A percentile compares a stretch with the other conserved stretches of the same genome.
Conservation (phyloP, 768 basidiomycete species). For the Strobilomyces confusus region DNA sequence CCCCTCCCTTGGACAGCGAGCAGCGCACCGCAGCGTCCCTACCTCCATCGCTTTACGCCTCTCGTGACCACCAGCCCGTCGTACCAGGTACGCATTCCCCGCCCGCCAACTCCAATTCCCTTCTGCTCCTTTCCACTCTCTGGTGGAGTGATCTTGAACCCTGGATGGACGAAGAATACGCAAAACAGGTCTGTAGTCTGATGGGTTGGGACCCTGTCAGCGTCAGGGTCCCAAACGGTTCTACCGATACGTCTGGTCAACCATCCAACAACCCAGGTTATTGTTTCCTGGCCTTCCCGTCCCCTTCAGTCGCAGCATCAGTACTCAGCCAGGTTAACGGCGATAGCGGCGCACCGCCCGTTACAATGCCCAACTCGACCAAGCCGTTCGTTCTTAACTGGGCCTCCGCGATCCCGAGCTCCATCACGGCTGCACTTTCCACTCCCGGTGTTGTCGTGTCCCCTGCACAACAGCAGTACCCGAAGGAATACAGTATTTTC, state of each 20-base stretch:
- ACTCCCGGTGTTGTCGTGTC: constrained; percentile 27
- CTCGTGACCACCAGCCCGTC: constrained; percentile 16
- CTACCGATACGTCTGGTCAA: constrained; percentile 55
- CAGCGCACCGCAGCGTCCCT: constrained; percentile 11
- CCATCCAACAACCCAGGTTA: constrained; percentile 83
- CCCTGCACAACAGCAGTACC: constrained; percentile 50
- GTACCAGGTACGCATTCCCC: constrained; percentile 17
- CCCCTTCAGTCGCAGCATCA: constrained; percentile 61
- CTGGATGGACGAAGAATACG: constrained; percentile 98
- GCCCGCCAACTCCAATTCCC: constrained; percentile 27
- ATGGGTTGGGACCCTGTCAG: constrained; percentile 83
- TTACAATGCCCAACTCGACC: constrained; percentile 83
- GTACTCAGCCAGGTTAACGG: constrained; percentile 66
- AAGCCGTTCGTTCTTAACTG: constrained; percentile 81
- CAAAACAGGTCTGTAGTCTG: constrained; percentile 77
- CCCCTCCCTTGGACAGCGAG: constrained; percentile 21
- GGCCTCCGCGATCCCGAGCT: constrained; percentile 48
- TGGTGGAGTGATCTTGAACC: constrained; percentile 89
- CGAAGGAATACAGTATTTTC: constrained; percentile 91
- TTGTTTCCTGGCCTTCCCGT: constrained; percentile 83
- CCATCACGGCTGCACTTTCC: constrained; percentile 30
- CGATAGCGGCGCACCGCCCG: constrained; percentile 36
- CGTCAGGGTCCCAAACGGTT: constrained; percentile 67
- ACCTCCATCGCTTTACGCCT: constrained; percentile 16
- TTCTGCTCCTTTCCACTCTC: constrained; percentile 55